These are phyloP conservation scores for Larix kaempferi DNA, from an alignment of 75 land plant genomes.

Conservation along the genomic window DNA sequence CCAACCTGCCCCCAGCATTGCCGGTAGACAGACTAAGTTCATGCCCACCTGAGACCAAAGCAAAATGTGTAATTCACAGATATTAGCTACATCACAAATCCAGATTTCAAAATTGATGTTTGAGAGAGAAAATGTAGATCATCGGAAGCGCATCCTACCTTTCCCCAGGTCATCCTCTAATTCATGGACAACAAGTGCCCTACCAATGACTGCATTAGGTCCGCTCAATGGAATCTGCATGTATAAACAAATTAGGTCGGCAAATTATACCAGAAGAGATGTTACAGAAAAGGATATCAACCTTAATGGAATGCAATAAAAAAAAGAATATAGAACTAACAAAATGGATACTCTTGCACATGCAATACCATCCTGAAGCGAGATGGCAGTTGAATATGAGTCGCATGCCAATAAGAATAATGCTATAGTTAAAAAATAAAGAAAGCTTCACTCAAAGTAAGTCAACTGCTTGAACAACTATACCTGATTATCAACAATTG, in stretches of 20 bases:
- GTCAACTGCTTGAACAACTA: neutral
- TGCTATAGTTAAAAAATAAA: neutral
- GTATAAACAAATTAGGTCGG: neutral
- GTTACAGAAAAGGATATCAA: too few species aligned
- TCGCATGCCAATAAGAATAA: neutral
- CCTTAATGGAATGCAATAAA: too few species aligned
- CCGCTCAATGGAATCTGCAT: slow-evolving; percentile 81
- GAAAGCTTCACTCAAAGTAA: neutral
- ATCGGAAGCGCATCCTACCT: slow-evolving; percentile 33
- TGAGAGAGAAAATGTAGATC: neutral
- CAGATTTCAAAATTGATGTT: neutral
- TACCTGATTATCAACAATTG: slow-evolving; percentile 81
- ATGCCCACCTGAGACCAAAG: slow-evolving; percentile 71
- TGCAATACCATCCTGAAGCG: neutral
- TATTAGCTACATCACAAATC: neutral
- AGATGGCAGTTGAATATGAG: too few species aligned
- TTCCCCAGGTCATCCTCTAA: slow-evolving; percentile 92
- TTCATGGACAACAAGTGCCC: slow-evolving; percentile 91
- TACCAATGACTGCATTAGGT: slow-evolving; percentile 73
- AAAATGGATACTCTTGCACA: neutral
- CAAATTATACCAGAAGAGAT: neutral
- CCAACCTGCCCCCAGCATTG: slow-evolving; percentile 95
- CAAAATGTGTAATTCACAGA: neutral
- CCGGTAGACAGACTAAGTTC: slow-evolving; percentile 91
- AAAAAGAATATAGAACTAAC: neutral